phyloP scores from a whole-genome alignment of 75 land plant genomes.

The Pinus tabuliformis region DNA sequence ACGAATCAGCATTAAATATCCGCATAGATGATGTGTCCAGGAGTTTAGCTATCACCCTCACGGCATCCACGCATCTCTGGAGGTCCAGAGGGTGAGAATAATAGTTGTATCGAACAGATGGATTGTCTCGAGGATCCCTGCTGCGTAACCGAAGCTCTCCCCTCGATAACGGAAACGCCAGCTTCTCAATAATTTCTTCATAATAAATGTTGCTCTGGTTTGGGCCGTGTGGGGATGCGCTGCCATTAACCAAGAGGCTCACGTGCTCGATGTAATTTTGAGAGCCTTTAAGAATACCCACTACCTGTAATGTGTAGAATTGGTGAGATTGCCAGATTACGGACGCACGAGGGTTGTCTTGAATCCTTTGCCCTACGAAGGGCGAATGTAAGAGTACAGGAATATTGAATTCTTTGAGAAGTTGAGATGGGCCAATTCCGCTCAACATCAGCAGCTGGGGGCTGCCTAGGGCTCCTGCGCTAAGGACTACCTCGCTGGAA shows the following conservation, averaged over 20 bases:
- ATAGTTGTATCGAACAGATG: constrained; percentile 81
- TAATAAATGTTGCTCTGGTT: background rate
- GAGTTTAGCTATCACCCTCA: constrained; percentile 19
- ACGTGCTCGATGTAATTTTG: constrained; percentile 52
- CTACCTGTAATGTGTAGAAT: constrained; percentile 45
- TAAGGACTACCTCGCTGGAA: constrained; percentile 58
- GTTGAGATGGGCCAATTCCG: constrained; percentile 62
- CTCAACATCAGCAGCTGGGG: constrained; percentile 82
- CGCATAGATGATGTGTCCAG: background rate
- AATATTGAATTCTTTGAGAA: constrained; percentile 36
- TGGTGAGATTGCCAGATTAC: constrained; percentile 43
- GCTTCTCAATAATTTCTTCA: constrained; percentile 45
- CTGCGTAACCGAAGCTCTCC: constrained; percentile 57
- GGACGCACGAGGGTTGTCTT: constrained; percentile 77
- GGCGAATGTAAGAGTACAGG: constrained; percentile 36
- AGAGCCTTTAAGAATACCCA: constrained; percentile 57
- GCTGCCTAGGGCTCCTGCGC: constrained; percentile 77
- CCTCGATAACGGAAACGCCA: constrained; percentile 62
- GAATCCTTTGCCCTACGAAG: constrained; percentile 63
- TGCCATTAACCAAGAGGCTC: constrained; percentile 32
- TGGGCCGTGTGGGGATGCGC: background rate
- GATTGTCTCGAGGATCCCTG: constrained; percentile 60
- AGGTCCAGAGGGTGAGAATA: constrained; percentile 64
- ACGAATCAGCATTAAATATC: background rate
- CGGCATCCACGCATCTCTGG: constrained; percentile 53